Conservation (phyloP, 371 early-diverging fungal genomes). For the Mortierella sp. region DNA sequence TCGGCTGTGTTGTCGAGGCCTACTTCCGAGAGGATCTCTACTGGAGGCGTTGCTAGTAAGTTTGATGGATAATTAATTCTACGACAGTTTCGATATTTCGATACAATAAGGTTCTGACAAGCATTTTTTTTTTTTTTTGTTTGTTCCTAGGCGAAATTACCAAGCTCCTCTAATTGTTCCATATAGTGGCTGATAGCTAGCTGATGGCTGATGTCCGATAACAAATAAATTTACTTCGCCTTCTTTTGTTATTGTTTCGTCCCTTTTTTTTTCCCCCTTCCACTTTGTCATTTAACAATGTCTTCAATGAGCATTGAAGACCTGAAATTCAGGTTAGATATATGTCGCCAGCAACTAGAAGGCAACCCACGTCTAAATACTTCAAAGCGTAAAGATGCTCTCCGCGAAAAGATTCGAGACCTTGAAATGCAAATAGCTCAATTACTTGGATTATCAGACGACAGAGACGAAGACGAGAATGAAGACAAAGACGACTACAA, state of each 20-base stretch:
- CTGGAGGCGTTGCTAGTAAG: conserved; percentile 46
- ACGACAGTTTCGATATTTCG: neutral
- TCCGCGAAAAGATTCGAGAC: conserved; percentile 22
- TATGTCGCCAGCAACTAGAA: conserved; percentile 43
- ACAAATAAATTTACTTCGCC: neutral
- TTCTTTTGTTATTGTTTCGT: neutral
- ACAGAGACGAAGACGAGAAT: conserved; percentile 19
- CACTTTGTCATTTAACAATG: neutral
- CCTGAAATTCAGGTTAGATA: conserved; percentile 24
- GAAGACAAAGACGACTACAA: conserved; percentile 3
- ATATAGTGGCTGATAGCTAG: neutral
- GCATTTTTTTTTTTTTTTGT: neutral
- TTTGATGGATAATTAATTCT: neutral
- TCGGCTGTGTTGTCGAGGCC: conserved; percentile 43
- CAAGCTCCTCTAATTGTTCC: conserved; percentile 17
- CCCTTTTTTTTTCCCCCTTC: neutral
- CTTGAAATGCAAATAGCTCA: conserved; percentile 32
- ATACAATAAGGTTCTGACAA: neutral
- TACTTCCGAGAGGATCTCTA: conserved; percentile 33
- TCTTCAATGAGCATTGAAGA: conserved; percentile 8
- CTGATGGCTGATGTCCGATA: no score
- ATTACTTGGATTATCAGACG: conserved; percentile 36
- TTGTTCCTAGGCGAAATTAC: conserved; percentile 33
- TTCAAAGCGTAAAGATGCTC: conserved; percentile 21
- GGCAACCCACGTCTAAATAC: conserved; percentile 37